A percentile compares a stretch with the other conserved stretches of the same genome.
Conservation (phyloP, 2,329 filamentous ascomycete genomes). For the Penicillium decumbens region DNA sequence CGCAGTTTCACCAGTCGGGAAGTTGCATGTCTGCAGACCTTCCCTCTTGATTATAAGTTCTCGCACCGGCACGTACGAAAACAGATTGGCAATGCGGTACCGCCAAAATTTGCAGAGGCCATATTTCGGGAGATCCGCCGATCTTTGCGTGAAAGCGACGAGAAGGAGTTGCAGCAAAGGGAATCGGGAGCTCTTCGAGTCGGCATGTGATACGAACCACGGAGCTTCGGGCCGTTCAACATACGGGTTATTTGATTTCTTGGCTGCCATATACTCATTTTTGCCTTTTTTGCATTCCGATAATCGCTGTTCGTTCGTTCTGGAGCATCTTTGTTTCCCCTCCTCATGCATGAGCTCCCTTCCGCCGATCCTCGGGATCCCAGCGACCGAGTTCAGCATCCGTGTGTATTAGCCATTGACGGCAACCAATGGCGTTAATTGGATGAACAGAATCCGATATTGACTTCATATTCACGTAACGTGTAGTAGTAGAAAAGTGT, state of each 20-base stretch:
- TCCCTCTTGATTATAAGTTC: conserved; percentile 61
- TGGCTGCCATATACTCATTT: neutral
- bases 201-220: conserved; percentile 1
- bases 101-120: conserved; percentile 49
- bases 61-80: conserved; percentile 38
- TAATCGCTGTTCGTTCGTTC: neutral
- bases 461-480: no score
- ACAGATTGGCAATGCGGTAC: conserved; percentile 78
- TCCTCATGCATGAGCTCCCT: neutral
- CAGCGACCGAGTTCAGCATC: neutral
- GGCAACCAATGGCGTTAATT: no score
- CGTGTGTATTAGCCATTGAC: no score
- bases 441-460: no score
- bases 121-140: conserved; percentile 38
- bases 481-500: neutral
- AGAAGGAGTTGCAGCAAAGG: conserved; percentile 13
- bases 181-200: neutral
- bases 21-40: conserved; percentile 64
- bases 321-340: neutral
- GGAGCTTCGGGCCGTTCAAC: neutral
- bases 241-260: neutral
- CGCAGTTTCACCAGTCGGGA: conserved; percentile 65
- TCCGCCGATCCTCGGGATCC: conserved; percentile 4
- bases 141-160: conserved; percentile 37
- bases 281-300: neutral